Percentiles rank a stretch among this genome's conserved stretches.
Evolutionary conservation across 108 stramenopile species (phyloP).

Genomic region (Nitzschia putrida): DNA sequence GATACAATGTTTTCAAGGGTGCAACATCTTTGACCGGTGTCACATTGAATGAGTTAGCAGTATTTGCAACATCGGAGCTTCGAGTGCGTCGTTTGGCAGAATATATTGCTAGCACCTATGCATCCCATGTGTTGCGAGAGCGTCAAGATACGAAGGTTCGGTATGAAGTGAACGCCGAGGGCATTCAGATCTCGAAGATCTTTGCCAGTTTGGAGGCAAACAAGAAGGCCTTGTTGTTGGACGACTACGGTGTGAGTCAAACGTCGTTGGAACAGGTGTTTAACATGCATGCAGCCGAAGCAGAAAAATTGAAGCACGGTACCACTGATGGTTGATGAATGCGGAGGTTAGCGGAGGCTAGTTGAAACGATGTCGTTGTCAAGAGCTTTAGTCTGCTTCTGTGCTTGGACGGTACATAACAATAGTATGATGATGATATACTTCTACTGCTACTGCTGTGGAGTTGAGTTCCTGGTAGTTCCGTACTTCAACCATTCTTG

Average conservation of each 20-base stretch:
- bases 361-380: too few species aligned
- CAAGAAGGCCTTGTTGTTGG: conserved; percentile 58
- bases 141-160: conserved; percentile 78
- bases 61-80: conserved; percentile 62
- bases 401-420: too few species aligned
- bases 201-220: conserved; percentile 70
- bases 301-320: conserved; percentile 25
- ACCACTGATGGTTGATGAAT: conserved; percentile 1
- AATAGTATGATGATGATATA: too few species aligned
- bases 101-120: conserved; percentile 54
- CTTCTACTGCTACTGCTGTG: too few species aligned
- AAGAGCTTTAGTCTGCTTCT: too few species aligned
- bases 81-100: conserved; percentile 54
- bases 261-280: conserved; percentile 84
- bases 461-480: too few species aligned
- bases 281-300: conserved; percentile 76
- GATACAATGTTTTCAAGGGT: conserved; percentile 59
- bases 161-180: conserved; percentile 69
- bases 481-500: too few species aligned
- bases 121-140: conserved; percentile 64
- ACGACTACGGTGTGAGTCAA: conserved; percentile 78
- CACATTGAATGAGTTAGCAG: conserved; percentile 54
- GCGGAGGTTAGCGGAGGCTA: too few species aligned
- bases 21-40: conserved; percentile 57
- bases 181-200: conserved; percentile 61